A percentile compares a stretch with the other conserved stretches of the same genome.
These are phyloP conservation scores for Syzygium aqueum DNA, from an alignment of 345 rosid species.

Conservation along the genomic window DNA sequence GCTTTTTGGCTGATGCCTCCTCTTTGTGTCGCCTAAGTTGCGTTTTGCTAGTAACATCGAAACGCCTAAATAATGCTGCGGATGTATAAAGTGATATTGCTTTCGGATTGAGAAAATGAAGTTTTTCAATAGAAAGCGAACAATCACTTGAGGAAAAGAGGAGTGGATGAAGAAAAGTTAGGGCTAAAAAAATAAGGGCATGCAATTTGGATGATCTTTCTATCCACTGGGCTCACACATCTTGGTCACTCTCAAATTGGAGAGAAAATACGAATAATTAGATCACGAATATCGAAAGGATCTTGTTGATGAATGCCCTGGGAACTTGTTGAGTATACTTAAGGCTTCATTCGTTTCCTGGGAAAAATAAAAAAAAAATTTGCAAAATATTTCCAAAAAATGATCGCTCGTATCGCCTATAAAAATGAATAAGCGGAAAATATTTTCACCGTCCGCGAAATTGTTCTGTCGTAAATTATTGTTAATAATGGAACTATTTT, in stretches of 20 bases:
- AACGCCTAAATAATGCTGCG: background rate
- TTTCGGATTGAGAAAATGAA: background rate
- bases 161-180: background rate
- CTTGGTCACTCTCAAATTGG: rapidly evolving
- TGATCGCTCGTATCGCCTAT: too few relatives aligned
- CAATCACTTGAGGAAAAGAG: background rate
- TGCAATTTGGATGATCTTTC: background rate
- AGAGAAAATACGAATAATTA: background rate
- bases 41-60: background rate
- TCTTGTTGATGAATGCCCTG: rapidly evolving
- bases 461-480: too few relatives aligned
- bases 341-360: too few relatives aligned
- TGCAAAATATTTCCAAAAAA: too few relatives aligned
- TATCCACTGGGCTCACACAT: background rate
- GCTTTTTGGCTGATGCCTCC: background rate
- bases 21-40: background rate
- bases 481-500: too few relatives aligned
- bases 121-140: background rate
- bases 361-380: too few relatives aligned
- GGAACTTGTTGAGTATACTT: background rate
- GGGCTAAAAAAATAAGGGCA: background rate
- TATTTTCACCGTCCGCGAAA: too few relatives aligned
- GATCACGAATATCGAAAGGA: background rate
- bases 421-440: too few relatives aligned
- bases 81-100: background rate